Evolutionary conservation across 371 early-diverging fungal species (phyloP).

Genomic region (Mucor velutinosus): DNA sequence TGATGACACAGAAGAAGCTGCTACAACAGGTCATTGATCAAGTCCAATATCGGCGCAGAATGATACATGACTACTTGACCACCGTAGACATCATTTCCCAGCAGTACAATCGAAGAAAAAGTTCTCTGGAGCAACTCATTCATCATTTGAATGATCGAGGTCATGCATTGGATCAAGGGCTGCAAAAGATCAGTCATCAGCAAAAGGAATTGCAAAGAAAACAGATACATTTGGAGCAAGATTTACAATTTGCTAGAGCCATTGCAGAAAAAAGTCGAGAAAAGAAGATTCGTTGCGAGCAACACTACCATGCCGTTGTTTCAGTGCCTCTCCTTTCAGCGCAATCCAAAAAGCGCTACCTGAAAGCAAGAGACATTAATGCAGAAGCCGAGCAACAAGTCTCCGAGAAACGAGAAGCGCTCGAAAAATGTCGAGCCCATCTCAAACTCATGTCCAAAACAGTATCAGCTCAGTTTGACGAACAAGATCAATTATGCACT

Average conservation of each 20-base stretch:
- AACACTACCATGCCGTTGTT: conserved; percentile 29
- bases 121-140: conserved; percentile 3
- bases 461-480: conserved; percentile 11
- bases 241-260: conserved; percentile 3
- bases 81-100: conserved; percentile 9
- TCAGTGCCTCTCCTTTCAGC: conserved; percentile 33
- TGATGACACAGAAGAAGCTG: conserved; percentile 1
- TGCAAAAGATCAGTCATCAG: conserved; percentile 14
- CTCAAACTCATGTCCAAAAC: conserved; percentile 18
- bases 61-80: conserved; percentile 2
- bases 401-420: conserved; percentile 30
- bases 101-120: neutral
- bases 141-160: conserved; percentile 13
- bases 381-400: conserved; percentile 39
- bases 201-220: conserved; percentile 18
- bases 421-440: conserved; percentile 27
- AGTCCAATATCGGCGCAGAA: conserved; percentile 1
- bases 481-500: conserved; percentile 13
- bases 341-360: conserved; percentile 35
- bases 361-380: conserved; percentile 41
- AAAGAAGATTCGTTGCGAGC: conserved; percentile 30
- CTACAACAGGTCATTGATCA: conserved; percentile 9
- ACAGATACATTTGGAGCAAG: conserved; percentile 18
- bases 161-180: conserved; percentile 14
- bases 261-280: conserved; percentile 26